Conservation (phyloP, 2,329 filamentous ascomycete species). For the Paecilomyces sp. region DNA sequence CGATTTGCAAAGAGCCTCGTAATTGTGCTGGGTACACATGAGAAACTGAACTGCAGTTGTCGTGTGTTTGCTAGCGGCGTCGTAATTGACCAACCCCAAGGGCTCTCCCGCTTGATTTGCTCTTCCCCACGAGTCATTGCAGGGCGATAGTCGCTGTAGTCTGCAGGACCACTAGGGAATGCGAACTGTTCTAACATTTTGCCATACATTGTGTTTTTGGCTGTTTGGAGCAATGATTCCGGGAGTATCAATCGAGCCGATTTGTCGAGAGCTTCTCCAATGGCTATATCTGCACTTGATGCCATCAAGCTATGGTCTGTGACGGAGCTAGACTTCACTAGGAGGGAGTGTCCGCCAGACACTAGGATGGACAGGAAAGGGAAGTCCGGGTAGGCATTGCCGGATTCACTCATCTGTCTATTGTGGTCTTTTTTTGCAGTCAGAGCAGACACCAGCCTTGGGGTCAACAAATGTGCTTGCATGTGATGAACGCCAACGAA, state of each 20-base stretch:
- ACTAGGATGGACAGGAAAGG: constrained; percentile 85
- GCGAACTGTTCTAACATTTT: constrained; percentile 72
- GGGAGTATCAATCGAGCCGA: constrained; percentile 71
- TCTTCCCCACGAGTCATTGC: constrained; percentile 54
- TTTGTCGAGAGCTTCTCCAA: constrained; percentile 88
- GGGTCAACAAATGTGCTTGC: constrained; percentile 91
- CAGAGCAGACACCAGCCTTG: constrained; percentile 64
- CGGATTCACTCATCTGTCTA: constrained; percentile 2
- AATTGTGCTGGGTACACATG: constrained; percentile 61
- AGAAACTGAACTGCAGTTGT: constrained; percentile 64
- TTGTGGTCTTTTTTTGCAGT: constrained; percentile 16
- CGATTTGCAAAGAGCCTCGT: constrained; percentile 47
- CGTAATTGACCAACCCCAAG: constrained; percentile 61
- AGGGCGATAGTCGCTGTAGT: constrained; percentile 48
- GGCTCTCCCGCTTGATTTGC: constrained; percentile 40
- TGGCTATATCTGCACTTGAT: constrained; percentile 68
- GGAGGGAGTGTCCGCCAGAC: constrained; percentile 85
- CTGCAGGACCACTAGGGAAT: constrained; percentile 47
- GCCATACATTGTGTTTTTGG: constrained; percentile 69
- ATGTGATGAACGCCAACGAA: constrained; percentile 89
- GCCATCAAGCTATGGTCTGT: constrained; percentile 67
- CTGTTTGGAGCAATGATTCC: constrained; percentile 43
- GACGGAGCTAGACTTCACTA: constrained; percentile 65
- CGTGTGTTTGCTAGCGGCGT: constrained; percentile 58
- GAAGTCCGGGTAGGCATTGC: constrained; percentile 48